Evolutionary conservation across 164 flowering plant species (phyloP).

Genomic region (Vitis labrusca): DNA sequence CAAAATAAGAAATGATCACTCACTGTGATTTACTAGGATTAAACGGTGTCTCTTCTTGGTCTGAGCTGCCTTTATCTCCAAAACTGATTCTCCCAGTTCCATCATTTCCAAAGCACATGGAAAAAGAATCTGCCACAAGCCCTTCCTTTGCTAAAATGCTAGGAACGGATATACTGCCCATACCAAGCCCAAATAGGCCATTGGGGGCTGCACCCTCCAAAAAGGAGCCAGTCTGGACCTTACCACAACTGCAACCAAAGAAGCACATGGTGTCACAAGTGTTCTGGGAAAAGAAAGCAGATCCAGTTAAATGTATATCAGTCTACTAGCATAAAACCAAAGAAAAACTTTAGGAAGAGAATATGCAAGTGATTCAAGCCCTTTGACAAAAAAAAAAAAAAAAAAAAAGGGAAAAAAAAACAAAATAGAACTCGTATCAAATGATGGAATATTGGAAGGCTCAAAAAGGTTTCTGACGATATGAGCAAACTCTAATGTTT

Average conservation of each 20-base stretch:
- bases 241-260: constrained; percentile 71
- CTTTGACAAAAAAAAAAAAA: neutral
- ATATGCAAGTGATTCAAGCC: neutral
- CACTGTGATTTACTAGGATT: constrained; percentile 43
- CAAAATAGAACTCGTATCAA: no score
- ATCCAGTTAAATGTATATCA: neutral
- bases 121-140: constrained; percentile 70
- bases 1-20: constrained; percentile 24
- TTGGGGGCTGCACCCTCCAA: constrained; percentile 73
- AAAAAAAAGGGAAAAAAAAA: no score
- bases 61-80: constrained; percentile 80
- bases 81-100: constrained; percentile 84
- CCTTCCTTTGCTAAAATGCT: constrained; percentile 74
- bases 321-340: neutral
- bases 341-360: neutral
- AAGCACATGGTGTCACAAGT: neutral
- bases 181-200: constrained; percentile 90
- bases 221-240: constrained; percentile 74
- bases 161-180: constrained; percentile 71
- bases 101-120: constrained; percentile 85
- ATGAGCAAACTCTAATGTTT: no score
- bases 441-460: no score
- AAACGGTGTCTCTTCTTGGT: constrained; percentile 76
- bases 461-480: no score
- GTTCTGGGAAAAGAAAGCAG: neutral